Evolutionary conservation across 179 eudicot genomes (phyloP), one percentile per base, ranked within the genome.

Genomic region (Patellifolia procumbens): DNA sequence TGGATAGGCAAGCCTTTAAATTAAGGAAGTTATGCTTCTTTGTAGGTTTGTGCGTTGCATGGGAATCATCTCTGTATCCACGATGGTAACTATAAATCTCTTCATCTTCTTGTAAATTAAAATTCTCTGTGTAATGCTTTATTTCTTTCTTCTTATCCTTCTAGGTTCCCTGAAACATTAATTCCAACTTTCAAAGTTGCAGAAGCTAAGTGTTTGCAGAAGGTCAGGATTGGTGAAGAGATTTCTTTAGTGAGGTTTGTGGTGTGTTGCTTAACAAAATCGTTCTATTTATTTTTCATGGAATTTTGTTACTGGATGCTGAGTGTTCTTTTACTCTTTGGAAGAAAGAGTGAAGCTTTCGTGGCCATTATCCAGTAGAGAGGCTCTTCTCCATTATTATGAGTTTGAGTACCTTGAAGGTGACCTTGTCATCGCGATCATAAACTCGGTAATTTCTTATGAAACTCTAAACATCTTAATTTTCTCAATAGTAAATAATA

Each of bases 341-440:
- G 88, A 92, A 88, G 91, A 81, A 87, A 94, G 98, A 91, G 78
- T 84, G 89, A 94, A 94, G 97, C 85, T 92, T 81, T 86, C 97
- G 69, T 92, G 98, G 98, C 98, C 98, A 64, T 64, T 94, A 73
- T 88, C 97, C 73, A 75, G 86, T 77, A 83, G 98, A 83, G 97
- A 94, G 86, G 97, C 83, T 66, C n/a, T 94, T 20, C 58, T 89
- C 43, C 98, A 92, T 83, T 88, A 67, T 81, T 89, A 85, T 82
- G 91, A 56, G 74, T 90, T 94, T 71, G 97, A 94, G 68, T 92
- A 92, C 87, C 84, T 89, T 48, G 81, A 89, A 85, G 97, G 85
- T 81, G 98, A 70, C 82, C 93, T 94, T 32, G 62, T 91, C 60
- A 74, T 94, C 59, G 93, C 90, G 73, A 86, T 94, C 72, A 16